Percentiles rank a stretch among this genome's conserved stretches.
Evolutionary conservation across 108 stramenopile genomes (phyloP).

Genomic region (Aurantiochytrium sp.): DNA sequence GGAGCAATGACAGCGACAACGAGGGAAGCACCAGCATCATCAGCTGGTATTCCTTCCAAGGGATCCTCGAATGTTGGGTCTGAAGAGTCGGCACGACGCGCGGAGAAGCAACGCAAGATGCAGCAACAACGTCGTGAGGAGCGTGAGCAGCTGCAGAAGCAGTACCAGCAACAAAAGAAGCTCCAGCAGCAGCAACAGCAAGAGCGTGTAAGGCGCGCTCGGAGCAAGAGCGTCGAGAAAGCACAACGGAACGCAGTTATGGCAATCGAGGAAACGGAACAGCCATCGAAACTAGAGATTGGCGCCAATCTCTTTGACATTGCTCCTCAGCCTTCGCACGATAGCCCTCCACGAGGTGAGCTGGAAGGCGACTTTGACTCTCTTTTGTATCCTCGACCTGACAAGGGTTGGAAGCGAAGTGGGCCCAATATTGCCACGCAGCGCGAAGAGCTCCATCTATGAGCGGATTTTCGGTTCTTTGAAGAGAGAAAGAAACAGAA

Average conservation of each 20-base stretch:
- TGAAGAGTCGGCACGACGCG: background rate
- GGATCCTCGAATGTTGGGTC: no score
- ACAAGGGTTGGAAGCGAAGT: background rate
- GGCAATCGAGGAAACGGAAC: background rate
- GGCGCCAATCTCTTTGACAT: background rate
- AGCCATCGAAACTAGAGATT: conserved; percentile 15
- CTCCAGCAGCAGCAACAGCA: conserved; percentile 9
- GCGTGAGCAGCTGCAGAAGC: conserved; percentile 3
- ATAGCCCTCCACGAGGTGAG: background rate
- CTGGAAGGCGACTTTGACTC: background rate
- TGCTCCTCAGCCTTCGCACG: background rate
- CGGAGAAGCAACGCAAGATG: background rate
- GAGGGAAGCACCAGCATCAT: no score
- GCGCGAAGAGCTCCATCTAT: background rate
- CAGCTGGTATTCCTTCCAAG: no score
- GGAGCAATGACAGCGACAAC: no score
- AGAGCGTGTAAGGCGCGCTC: background rate
- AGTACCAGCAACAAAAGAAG: background rate
- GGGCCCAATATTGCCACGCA: background rate
- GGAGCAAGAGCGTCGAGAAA: background rate
- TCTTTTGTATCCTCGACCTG: background rate
- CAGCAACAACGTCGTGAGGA: background rate
- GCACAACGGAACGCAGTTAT: background rate
- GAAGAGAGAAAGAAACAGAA: background rate
- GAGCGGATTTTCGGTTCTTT: no score